Percentiles rank a stretch among this genome's conserved stretches.
phyloP scores from a whole-genome alignment of 2,329 filamentous ascomycete species.

The Nigrospora osmanthi region DNA sequence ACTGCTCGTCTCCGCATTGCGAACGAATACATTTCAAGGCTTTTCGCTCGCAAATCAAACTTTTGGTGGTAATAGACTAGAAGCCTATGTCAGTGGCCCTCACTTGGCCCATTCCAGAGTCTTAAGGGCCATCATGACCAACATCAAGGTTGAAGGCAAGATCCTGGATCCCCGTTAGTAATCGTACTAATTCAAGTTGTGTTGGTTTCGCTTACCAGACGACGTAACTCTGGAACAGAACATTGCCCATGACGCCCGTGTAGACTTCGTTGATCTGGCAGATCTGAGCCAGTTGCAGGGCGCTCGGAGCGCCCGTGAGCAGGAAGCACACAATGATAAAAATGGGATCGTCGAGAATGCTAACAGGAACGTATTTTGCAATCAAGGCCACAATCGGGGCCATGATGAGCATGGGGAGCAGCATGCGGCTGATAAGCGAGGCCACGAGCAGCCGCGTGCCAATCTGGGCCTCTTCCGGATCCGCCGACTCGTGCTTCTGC shows the following conservation, averaged over 20 bases:
- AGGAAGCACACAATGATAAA: slow-evolving; percentile 98
- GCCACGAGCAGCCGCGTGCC: slow-evolving; percentile 76
- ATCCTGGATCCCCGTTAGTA: slow-evolving; percentile 52
- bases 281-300: slow-evolving; percentile 92
- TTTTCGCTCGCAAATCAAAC: too few relatives aligned
- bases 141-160: slow-evolving; percentile 79
- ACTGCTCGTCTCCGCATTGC: too few relatives aligned
- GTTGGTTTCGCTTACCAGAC: slow-evolving; percentile 59
- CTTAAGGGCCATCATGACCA: slow-evolving; percentile 88
- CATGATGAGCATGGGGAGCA: slow-evolving; percentile 87
- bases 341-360: slow-evolving; percentile 94
- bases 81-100: not conserved
- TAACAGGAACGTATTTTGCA: slow-evolving; percentile 86
- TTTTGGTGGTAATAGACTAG: too few relatives aligned
- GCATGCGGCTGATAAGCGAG: slow-evolving; percentile 80
- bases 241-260: slow-evolving; percentile 85
- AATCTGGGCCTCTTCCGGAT: slow-evolving; percentile 62
- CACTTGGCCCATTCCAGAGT: slow-evolving; percentile 76
- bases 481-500: slow-evolving; percentile 56
- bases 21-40: too few relatives aligned
- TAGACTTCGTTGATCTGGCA: slow-evolving; percentile 98
- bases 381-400: slow-evolving; percentile 78
- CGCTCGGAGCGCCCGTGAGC: slow-evolving; percentile 86
- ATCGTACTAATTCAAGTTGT: slow-evolving; percentile 5
- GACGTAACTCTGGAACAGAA: slow-evolving; percentile 94